Conservation (phyloP, 176 grass and related monocot species). For the Triticum timopheevii region DNA sequence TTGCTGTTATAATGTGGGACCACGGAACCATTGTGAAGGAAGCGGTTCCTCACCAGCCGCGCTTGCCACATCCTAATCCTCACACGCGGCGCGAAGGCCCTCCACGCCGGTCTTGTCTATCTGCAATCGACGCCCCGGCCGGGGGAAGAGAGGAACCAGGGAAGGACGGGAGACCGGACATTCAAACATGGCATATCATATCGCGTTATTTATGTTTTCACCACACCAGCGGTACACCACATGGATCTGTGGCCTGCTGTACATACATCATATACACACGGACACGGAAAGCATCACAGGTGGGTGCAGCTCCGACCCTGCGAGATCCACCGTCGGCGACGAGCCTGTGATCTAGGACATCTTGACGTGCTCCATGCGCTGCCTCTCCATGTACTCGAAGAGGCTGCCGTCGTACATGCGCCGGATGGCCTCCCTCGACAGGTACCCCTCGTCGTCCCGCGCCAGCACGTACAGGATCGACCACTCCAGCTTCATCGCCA, state of each 20-base stretch:
- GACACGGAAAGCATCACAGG: no score
- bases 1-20: no score
- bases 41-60: no score
- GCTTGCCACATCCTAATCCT: no score
- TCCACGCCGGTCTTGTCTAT: no score
- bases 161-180: no score
- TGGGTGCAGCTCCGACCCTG: no score
- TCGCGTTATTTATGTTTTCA: background rate
- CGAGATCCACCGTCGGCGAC: no score
- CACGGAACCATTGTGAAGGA: no score
- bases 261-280: background rate
- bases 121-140: no score
- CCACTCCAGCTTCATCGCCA: slow-evolving; percentile 74
- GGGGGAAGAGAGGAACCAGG: background rate
- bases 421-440: slow-evolving; percentile 72
- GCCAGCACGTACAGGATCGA: slow-evolving; percentile 61
- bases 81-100: no score
- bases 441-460: slow-evolving; percentile 69
- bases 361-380: slow-evolving; percentile 52
- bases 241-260: background rate
- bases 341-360: slow-evolving; percentile 19
- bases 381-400: slow-evolving; percentile 62
- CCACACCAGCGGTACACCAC: no score
- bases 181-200: background rate
- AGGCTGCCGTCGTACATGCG: slow-evolving; percentile 75